Conservation (phyloP, 441 rosid species). For the Hura crepitans region DNA sequence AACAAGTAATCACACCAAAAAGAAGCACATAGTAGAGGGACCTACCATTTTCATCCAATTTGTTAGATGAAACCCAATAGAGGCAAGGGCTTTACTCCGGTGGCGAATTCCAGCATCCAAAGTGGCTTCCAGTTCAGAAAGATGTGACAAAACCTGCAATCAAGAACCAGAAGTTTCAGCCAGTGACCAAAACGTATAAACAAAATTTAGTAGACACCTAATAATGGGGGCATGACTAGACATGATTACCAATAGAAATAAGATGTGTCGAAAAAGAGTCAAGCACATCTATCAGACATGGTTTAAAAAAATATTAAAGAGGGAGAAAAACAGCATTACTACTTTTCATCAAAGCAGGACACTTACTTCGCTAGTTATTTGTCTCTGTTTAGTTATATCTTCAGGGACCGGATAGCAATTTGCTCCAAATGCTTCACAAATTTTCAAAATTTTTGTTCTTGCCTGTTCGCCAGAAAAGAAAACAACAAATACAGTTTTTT, state of each 20-base stretch:
- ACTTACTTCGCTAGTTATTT: conserved; percentile 83
- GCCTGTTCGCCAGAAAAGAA: conserved; percentile 98
- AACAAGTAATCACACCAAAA: conserved; percentile 16
- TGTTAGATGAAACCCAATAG: conserved; percentile 62
- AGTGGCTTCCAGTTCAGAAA: conserved; percentile 93
- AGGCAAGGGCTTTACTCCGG: conserved; percentile 65
- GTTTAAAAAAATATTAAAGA: neutral
- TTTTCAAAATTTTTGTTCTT: conserved; percentile 71
- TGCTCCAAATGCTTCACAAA: conserved; percentile 96
- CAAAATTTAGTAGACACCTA: conserved; percentile 1
- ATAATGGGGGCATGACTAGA: conserved; percentile 1
- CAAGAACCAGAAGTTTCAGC: conserved; percentile 32
- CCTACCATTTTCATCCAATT: conserved; percentile 85
- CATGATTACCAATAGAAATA: neutral
- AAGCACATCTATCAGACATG: neutral
- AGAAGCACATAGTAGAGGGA: conserved; percentile 11
- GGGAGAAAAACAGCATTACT: neutral
- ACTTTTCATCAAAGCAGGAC: neutral
- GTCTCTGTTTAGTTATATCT: conserved; percentile 76
- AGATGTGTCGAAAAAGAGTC: neutral
- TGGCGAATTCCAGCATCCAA: conserved; percentile 85
- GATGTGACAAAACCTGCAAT: conserved; percentile 71
- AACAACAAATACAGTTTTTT: conserved; percentile 79
- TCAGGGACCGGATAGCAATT: conserved; percentile 93
- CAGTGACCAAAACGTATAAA: conserved; percentile 2